Base-by-base conservation (phyloP, 2,329 filamentous ascomycete species). In the Trichoderma polysporum region DNA sequence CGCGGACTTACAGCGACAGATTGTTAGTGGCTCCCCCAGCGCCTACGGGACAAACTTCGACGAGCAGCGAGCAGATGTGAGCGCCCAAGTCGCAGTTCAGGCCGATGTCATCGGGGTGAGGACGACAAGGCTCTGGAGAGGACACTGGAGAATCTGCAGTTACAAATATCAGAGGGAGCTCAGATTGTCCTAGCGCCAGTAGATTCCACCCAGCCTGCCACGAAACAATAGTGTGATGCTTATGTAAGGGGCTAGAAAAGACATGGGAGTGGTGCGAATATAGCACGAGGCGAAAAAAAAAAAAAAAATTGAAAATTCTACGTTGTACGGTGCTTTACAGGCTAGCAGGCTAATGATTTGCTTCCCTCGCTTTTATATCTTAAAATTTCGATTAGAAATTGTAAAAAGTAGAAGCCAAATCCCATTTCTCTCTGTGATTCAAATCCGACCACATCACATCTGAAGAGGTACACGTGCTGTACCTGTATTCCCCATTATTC, bases 161-260 rank as follows among this genome's bases (percentile, higher is more conserved):
- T 65, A 58, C 52, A 66, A 68, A 66, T 68, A 22, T 68, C 66
- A 49, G 52, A 47, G 50, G 63, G 50, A 70, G 70, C 71, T 70
- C 66, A 62, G 61, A 73, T 72, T 70, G 67, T 68, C 64, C 60
- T 74, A 73, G 72, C 70, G 70, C 64, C 70, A 68, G 67, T 67
- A 71, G 67, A 69, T 66, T 70, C 70, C 67, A 56, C 68, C 68
- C 67, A 70, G 66, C 66, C 69, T 68, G 58, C 69, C 12, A 45
- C 68, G 52, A 45, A 60, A 70, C 68, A 69, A 68, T 67, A 68
- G 45, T 69, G 69, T 70, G 67, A 37, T 50, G 68, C 66, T 70
- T 71, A 71, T 64, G 65, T 69, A 68, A 71, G 50, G 19, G 33
- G 4, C 9, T 22, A 31, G 17, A 27, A 7, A 25, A 29, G 15